phyloP scores from a whole-genome alignment of 306 rosid genomes.

The Citrullus colocynthis region DNA sequence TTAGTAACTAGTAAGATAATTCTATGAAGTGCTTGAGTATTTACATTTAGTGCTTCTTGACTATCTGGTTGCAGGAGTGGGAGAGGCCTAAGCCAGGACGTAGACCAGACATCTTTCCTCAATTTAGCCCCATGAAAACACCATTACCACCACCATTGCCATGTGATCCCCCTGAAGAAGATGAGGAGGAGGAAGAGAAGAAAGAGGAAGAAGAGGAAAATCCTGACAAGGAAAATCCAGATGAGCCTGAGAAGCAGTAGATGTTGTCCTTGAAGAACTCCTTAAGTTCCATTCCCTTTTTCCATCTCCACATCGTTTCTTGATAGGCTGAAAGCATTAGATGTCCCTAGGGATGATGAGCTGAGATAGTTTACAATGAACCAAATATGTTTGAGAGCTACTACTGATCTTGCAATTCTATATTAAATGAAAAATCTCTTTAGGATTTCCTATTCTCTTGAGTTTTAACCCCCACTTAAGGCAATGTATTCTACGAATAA shows the following conservation, averaged over 20 bases:
- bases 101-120: constrained; percentile 42
- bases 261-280: constrained; percentile 11
- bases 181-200: constrained; percentile 44
- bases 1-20: not conserved
- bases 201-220: constrained; percentile 36
- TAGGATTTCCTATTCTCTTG: constrained; percentile 1
- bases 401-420: not conserved
- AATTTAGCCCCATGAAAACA: constrained; percentile 34
- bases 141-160: constrained; percentile 48
- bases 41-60: not conserved
- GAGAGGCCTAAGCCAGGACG: constrained; percentile 39
- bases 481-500: not conserved
- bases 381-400: not conserved
- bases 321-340: constrained; percentile 5
- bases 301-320: not conserved
- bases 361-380: not conserved
- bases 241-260: constrained; percentile 20
- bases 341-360: constrained; percentile 8
- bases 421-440: not conserved
- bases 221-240: constrained; percentile 26
- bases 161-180: constrained; percentile 46
- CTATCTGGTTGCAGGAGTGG: constrained; percentile 30
- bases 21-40: not conserved
- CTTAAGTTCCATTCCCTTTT: not conserved
- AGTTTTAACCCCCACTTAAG: not conserved